Evolutionary conservation across 2,329 filamentous ascomycete genomes (phyloP), one percentile per base, ranked within the genome.

Genomic region (Aspergillus clavatus): DNA sequence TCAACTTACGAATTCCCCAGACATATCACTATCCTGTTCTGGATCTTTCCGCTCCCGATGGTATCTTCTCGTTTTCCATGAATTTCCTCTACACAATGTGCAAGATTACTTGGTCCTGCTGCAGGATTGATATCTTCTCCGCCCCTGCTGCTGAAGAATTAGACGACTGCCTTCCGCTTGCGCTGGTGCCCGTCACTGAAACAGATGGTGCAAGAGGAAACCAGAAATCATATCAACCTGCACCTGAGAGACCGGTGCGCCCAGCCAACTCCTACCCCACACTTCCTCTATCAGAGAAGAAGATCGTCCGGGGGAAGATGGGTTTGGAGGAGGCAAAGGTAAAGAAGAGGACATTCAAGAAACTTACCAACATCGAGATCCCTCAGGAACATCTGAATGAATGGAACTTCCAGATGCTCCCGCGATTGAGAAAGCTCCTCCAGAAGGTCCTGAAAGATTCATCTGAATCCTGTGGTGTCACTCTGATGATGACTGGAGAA

Each of bases 401-500:
- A 38, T 84, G 81, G 79, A 78, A 83, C 48, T 71, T 71, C 16
- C 71, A 71, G 7, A 72, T 81, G 60, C 75, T 81, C 51, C 77
- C 78, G 7, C 75, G 76, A 29, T 62, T 84, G 11, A 76, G 79
- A 48, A 76, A 77, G 18, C 72, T 84, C 18, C 69, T 82, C 10
- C 75, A 81, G 54, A 78, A 77, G 49, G 75, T 78, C 5, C 63
- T 84, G 12, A 76, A 74, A 48, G 77, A 81, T 31, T 80, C 78
- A 0, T 68, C 74, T 1, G 81, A 84, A 59, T 81, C 80, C 2
- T 77, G 79, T 53, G 79, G 77, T 44, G 81, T 81, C 28, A 75
- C 76, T 43, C 72, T 84, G 8, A 76, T 81, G 49, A 78, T 80
- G 56, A 76, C 81, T 40, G 81, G 81, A 16, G 77, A 80, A 43